phyloP scores from a whole-genome alignment of 768 basidiomycete genomes.

The Auricularia sp. region DNA sequence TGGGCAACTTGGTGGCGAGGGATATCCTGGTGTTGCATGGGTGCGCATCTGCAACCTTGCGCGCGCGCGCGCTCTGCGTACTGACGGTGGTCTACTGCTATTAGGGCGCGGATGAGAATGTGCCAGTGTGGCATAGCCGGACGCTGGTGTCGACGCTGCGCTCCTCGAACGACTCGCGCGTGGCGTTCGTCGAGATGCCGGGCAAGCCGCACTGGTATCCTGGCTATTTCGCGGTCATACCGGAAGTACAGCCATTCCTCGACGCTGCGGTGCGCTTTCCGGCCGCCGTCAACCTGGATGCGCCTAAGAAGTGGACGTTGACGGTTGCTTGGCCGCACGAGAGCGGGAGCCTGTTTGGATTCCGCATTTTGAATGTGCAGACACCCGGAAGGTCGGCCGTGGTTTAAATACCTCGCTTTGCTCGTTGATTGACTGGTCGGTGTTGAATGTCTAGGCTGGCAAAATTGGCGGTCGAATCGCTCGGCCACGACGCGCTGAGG shows the following conservation, averaged over 20 bases:
- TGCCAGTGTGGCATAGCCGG: slow-evolving; percentile 78
- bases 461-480: background rate
- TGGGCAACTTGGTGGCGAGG: slow-evolving; percentile 63
- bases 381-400: slow-evolving; percentile 57
- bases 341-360: slow-evolving; percentile 61
- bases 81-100: no score
- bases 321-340: slow-evolving; percentile 63
- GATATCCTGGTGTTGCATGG: slow-evolving; percentile 74
- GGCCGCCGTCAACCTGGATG: slow-evolving; percentile 3
- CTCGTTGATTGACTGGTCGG: background rate
- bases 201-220: slow-evolving; percentile 64
- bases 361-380: slow-evolving; percentile 45
- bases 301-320: slow-evolving; percentile 44
- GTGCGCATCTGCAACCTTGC: slow-evolving; percentile 24
- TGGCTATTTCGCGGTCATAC: slow-evolving; percentile 41
- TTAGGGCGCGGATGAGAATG: slow-evolving; percentile 74
- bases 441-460: slow-evolving; percentile 3
- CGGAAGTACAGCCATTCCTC: slow-evolving; percentile 45
- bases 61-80: background rate
- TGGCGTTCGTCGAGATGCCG: slow-evolving; percentile 10
- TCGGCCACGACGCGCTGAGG: slow-evolving; percentile 9
- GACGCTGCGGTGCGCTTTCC: slow-evolving; percentile 18
- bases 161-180: slow-evolving; percentile 49
- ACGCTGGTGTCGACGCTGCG: slow-evolving; percentile 49
- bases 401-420: slow-evolving; percentile 29